phyloP scores from a whole-genome alignment of 176 grass and related monocot species.

The Triticum turgidum region DNA sequence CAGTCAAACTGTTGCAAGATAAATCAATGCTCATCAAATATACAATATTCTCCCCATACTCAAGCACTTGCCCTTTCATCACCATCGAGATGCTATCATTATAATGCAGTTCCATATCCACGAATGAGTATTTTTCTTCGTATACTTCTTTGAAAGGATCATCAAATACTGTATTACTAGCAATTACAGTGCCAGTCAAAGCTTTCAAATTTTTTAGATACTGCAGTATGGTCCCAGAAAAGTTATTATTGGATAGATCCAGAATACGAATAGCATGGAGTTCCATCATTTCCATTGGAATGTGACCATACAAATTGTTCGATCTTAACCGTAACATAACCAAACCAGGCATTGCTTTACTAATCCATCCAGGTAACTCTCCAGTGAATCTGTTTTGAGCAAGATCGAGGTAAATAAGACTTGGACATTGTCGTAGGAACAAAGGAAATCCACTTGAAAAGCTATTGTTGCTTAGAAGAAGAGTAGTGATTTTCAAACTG shows the following conservation, averaged over 20 bases:
- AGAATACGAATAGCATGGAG: neutral
- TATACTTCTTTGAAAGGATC: too few relatives aligned
- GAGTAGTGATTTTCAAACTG: neutral
- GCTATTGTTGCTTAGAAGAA: neutral
- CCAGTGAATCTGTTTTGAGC: neutral
- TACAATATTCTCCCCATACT: rapidly evolving
- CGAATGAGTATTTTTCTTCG: too few relatives aligned
- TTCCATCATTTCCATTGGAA: neutral
- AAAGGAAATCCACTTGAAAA: neutral
- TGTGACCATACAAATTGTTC: neutral
- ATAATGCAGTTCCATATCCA: too few relatives aligned
- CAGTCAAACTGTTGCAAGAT: neutral
- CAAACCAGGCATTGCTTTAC: neutral
- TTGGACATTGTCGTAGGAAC: neutral
- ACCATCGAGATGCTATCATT: neutral
- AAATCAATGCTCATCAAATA: neutral
- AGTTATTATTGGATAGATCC: neutral
- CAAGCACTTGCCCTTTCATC: neutral
- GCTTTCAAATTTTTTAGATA: neutral
- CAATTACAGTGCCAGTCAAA: neutral
- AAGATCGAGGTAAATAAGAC: neutral
- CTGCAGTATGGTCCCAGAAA: neutral
- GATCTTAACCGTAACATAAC: neutral
- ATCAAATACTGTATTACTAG: too few relatives aligned
- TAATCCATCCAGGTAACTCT: neutral